These are phyloP conservation scores for Bryoerythrophyllum caledonicum DNA, from an alignment of 225 moss, liverwort and hornwort species.

Conservation along the genomic window DNA sequence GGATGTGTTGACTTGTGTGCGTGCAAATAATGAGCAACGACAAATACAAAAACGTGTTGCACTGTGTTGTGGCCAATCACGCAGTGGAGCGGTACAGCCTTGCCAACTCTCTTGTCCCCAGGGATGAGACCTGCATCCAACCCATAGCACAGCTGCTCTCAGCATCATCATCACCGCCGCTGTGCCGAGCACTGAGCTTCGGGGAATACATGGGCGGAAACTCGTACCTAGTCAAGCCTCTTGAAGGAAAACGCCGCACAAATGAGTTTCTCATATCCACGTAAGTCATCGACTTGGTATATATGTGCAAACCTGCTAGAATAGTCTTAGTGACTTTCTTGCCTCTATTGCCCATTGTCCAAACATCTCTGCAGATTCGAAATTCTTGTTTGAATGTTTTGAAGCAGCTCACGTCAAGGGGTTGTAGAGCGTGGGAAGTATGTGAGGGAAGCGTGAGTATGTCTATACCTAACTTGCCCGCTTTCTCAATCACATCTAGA, in stretches of 20 bases:
- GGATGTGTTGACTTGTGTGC: neutral
- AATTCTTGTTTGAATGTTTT: too few relatives aligned
- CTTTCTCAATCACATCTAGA: too few relatives aligned
- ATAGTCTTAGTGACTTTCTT: too few relatives aligned
- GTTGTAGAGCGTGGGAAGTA: too few relatives aligned
- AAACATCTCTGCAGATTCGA: too few relatives aligned
- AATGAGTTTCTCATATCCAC: constrained; percentile 5
- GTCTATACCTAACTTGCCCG: too few relatives aligned
- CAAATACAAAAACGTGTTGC: constrained; percentile 46
- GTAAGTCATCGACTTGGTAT: neutral
- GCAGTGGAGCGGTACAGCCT: constrained; percentile 36
- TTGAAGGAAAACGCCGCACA: constrained; percentile 10
- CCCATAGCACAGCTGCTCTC: constrained; percentile 36
- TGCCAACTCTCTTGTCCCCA: constrained; percentile 38
- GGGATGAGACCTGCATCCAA: constrained; percentile 11
- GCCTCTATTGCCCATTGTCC: too few relatives aligned
- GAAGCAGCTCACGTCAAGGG: too few relatives aligned
- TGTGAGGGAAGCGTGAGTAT: too few relatives aligned
- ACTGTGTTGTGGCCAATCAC: constrained; percentile 40
- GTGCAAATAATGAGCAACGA: constrained; percentile 52
- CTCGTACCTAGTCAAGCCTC: constrained; percentile 35
- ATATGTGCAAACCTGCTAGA: too few relatives aligned
- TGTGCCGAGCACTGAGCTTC: constrained; percentile 38
- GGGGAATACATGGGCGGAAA: constrained; percentile 37
- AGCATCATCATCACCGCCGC: constrained; percentile 14